phyloP scores from a whole-genome alignment of 208 protist genomes.

The Strigomonas culicis region DNA sequence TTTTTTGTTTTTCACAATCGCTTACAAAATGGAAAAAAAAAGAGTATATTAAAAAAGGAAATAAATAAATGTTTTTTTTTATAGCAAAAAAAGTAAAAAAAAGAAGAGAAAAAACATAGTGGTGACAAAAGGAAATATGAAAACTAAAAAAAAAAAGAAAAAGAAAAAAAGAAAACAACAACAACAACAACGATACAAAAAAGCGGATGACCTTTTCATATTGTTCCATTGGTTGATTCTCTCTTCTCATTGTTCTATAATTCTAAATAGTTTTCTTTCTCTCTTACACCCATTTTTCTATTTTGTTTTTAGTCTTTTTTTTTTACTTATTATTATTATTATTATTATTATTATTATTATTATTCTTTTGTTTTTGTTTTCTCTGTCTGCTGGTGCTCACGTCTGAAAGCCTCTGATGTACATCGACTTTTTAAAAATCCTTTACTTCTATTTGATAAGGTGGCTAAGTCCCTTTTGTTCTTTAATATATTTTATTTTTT shows the following conservation, averaged over 20 bases:
- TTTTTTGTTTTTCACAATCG: neutral
- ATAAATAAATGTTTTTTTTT: conserved; percentile 10
- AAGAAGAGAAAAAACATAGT: conserved; percentile 6
- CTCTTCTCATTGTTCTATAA: neutral
- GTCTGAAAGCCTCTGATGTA: too few relatives aligned
- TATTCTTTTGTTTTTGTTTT: neutral
- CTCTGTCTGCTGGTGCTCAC: neutral
- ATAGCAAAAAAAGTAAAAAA: neutral
- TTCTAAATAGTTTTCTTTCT: neutral
- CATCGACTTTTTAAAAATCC: neutral
- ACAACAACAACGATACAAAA: neutral
- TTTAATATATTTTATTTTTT: neutral
- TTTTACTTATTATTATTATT: neutral
- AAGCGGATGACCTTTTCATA: neutral
- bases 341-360: conserved; percentile 1
- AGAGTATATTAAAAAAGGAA: conserved; percentile 3
- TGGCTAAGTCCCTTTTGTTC: neutral
- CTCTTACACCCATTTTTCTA: neutral
- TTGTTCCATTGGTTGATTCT: neutral
- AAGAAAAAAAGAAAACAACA: conserved; percentile 8
- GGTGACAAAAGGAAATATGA: neutral
- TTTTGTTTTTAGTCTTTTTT: neutral
- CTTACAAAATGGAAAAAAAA: conserved; percentile 15
- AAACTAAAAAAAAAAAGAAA: conserved; percentile 12
- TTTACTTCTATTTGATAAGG: neutral